Base-by-base conservation (phyloP, 805 yeast species). In the Candida vaughaniae region DNA sequence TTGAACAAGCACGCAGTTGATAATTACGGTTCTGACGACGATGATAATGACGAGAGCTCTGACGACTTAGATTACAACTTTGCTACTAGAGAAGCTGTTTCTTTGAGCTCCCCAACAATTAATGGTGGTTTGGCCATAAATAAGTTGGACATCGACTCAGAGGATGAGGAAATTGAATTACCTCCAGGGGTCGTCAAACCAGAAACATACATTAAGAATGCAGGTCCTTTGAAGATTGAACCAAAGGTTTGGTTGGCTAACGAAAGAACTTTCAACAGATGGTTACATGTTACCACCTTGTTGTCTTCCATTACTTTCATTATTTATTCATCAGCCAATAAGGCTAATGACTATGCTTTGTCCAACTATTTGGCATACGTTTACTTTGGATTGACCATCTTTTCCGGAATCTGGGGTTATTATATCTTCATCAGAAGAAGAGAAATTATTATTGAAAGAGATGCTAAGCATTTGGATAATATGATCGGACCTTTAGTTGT, bases 211-310 rank as follows among this genome's bases (percentile, higher is more conserved):
- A 73, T 91, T 51, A 85, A 90, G 55, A 89, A 89, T 58, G 82
- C 90, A 18, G 96, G 96, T 6, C 93, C 96, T 1, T 78, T 89
- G 38, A 89, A 85, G 62, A 90, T 93, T 41, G 99, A 93, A 67
- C 95, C 98, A 20, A 93, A 93, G 57, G 99, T 93, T 10, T 93
- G 98, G 97, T 73, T 93, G 46, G 99, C 99, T 19, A 93, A 93
- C 56, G 99, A 93, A 67, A 83, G 99, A 61, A 93, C 99, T 3
- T 91, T 90, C 67, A 83, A 87, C 69, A 78, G 95, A 62, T 93
- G 99, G 99, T 71, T 93, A 47, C 89, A 84, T 46, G 91, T 91
- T 16, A 85, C 95, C 10, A 79, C 95, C 0, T 68, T 93, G 56
- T 72, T 93, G 49, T 80, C 95, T 15, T 81, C 90, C 0, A 66